Conservation (phyloP, 345 rosid species). For the Salix exigua region DNA sequence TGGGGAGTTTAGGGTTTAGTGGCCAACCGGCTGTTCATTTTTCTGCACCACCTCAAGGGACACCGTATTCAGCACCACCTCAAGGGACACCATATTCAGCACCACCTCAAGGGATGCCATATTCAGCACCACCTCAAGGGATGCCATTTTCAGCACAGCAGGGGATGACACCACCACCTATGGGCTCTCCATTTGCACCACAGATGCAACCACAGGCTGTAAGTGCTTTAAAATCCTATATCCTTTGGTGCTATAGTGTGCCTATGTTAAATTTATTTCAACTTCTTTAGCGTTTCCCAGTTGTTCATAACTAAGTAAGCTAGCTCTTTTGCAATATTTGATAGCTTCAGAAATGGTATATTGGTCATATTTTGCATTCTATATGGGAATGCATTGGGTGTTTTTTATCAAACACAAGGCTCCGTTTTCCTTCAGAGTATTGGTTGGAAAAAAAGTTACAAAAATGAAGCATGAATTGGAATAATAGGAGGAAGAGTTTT, state of each 20-base stretch:
- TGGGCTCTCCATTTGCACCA: slow-evolving; percentile 60
- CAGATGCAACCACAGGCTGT: slow-evolving; percentile 55
- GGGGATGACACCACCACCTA: slow-evolving; percentile 41
- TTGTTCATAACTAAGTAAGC: neutral
- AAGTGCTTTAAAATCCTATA: slow-evolving; percentile 1
- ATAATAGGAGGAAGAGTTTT: neutral
- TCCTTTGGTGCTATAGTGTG: neutral
- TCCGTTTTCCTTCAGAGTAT: neutral
- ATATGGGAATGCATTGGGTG: neutral
- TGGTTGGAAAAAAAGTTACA: neutral
- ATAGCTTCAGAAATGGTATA: neutral
- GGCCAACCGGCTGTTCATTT: slow-evolving; percentile 39
- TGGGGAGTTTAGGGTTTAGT: slow-evolving; percentile 35
- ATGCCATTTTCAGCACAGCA: slow-evolving; percentile 42
- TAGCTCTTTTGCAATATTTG: neutral
- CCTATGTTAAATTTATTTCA: neutral
- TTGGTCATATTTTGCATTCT: neutral
- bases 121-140: slow-evolving; percentile 46
- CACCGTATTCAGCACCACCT: slow-evolving; percentile 41
- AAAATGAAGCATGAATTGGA: neutral
- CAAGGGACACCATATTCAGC: slow-evolving; percentile 43
- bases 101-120: slow-evolving; percentile 23
- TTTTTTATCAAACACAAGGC: neutral
- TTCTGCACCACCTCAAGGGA: slow-evolving; percentile 18
- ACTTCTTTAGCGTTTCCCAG: neutral